Evolutionary conservation across 371 early-diverging fungal species (phyloP).

Genomic region (Syncephalastrum racemosum): DNA sequence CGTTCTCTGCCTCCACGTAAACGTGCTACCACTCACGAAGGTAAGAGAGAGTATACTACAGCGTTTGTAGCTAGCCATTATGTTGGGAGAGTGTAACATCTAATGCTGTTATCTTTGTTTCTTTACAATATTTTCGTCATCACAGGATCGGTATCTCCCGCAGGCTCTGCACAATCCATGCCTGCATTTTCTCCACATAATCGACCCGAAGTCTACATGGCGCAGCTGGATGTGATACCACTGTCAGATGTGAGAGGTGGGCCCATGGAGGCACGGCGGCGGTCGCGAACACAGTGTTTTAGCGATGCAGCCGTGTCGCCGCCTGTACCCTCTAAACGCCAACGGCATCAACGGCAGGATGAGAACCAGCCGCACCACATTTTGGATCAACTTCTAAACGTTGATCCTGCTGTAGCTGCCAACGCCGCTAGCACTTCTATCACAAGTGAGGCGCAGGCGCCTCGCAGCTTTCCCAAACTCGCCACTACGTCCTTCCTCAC

Average conservation of each 20-base stretch:
- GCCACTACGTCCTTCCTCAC: too few species aligned
- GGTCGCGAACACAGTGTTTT: conserved; percentile 10
- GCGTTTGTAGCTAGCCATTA: too few species aligned
- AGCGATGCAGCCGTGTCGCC: conserved; percentile 13
- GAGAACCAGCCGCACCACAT: not conserved
- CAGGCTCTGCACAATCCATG: too few species aligned
- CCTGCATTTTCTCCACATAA: conserved; percentile 9
- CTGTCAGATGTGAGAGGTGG: conserved; percentile 4
- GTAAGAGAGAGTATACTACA: not conserved
- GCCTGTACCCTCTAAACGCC: conserved; percentile 21
- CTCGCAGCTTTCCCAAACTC: too few species aligned
- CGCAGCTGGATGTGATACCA: conserved; percentile 3
- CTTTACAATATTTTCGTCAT: too few species aligned
- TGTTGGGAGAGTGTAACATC: too few species aligned
- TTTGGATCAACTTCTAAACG: too few species aligned
- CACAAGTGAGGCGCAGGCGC: too few species aligned
- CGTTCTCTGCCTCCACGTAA: conserved; percentile 3
- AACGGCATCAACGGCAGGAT: conserved; percentile 7
- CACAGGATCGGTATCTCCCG: too few species aligned
- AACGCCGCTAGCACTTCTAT: conserved; percentile 1
- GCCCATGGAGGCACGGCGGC: conserved; percentile 4
- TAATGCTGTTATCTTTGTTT: too few species aligned
- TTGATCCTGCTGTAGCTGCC: conserved; percentile 4
- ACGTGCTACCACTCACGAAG: conserved; percentile 1
- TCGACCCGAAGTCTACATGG: conserved; percentile 5